A percentile compares a stretch with the other conserved stretches of the same genome.
phyloP scores from a whole-genome alignment of 78 protist species.

The Trichosphaerium sp. region DNA sequence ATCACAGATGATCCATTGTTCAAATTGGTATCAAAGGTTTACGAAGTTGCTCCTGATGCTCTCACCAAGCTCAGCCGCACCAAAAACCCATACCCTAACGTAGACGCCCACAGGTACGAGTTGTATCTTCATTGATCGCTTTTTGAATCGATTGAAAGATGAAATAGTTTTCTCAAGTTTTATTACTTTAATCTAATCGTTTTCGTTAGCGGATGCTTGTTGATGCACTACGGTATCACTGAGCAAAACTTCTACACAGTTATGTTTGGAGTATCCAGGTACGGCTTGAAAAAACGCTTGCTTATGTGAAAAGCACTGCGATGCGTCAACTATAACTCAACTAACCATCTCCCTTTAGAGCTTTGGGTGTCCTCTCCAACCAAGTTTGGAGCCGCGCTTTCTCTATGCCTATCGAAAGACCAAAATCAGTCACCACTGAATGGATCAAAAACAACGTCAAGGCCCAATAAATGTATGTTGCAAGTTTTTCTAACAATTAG shows the following conservation, averaged over 20 bases:
- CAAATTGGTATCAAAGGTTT: constrained; percentile 67
- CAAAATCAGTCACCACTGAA: constrained; percentile 87
- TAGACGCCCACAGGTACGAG: constrained; percentile 98
- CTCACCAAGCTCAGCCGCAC: constrained; percentile 89
- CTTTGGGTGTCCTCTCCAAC: constrained; percentile 86
- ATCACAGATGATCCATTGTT: constrained; percentile 85
- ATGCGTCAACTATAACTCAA: too few species aligned
- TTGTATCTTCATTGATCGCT: too few species aligned
- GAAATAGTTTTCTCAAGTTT: too few species aligned
- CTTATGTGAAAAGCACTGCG: too few species aligned
- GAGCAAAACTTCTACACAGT: constrained; percentile 88
- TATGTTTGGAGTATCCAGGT: constrained; percentile 87
- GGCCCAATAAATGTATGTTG: too few species aligned
- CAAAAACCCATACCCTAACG: constrained; percentile 95
- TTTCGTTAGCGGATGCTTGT: neutral
- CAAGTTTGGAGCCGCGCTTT: constrained; percentile 85
- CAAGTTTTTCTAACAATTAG: too few species aligned
- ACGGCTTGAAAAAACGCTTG: too few species aligned
- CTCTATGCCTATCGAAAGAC: constrained; percentile 90
- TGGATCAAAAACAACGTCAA: constrained; percentile 31
- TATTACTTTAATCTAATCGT: neutral
- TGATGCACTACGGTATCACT: constrained; percentile 64
- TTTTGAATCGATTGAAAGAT: too few species aligned
- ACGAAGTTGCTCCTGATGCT: constrained; percentile 75
- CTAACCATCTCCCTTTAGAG: too few species aligned